Evolutionary conservation across 805 yeast genomes (phyloP), one percentile per base, ranked within the genome.

Genomic region (Cyberlindnera nakhonratchasimensis): DNA sequence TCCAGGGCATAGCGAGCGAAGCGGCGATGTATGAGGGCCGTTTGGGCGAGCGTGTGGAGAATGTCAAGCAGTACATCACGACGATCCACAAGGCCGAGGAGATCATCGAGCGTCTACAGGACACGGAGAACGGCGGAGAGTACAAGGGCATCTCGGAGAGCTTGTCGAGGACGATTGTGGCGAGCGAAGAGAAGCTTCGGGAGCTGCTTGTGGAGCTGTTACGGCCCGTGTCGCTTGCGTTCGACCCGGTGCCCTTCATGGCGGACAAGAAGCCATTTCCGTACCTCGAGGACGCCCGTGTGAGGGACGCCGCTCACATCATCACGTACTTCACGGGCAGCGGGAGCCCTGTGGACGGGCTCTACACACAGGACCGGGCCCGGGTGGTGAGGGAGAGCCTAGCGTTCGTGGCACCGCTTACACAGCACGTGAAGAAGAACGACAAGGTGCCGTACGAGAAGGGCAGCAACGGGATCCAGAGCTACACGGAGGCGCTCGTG

Each of bases 61-160:
- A 64, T 32, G 57, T 51, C 17, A 63, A 63, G 43, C 61, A 58
- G 23, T 66, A 70, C 46, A 63, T 67, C 32, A 64, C 66, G 25
- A 64, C 69, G 1, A 67, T 71, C 29, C 67, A 67, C 46, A 64
- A 70, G 52, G 66, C 80, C 41, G 70, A 70, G 51, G 66, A 61
- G 42, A 61, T 81, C 47, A 53, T 79, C 41, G 66, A 65, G 34
- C 72, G 47, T 32, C 28, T 54, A 13, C 40, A 45, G 18, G 50
- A 46, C 9, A 47, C 37, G 18, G 44, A 70, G 48, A 63, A 77
- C 29, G 61, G 61, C 53, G 51, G 47, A n/a, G 77, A 75, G 42
- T 87, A 85, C 55, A 76, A 74, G 42, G 93, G 95, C 19, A 75
- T 88, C 5, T 65, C 78, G 32, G 75, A 77, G 24, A 80, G 79